phyloP scores from a whole-genome alignment of 345 rosid genomes.

The Clarkia xantiana region DNA sequence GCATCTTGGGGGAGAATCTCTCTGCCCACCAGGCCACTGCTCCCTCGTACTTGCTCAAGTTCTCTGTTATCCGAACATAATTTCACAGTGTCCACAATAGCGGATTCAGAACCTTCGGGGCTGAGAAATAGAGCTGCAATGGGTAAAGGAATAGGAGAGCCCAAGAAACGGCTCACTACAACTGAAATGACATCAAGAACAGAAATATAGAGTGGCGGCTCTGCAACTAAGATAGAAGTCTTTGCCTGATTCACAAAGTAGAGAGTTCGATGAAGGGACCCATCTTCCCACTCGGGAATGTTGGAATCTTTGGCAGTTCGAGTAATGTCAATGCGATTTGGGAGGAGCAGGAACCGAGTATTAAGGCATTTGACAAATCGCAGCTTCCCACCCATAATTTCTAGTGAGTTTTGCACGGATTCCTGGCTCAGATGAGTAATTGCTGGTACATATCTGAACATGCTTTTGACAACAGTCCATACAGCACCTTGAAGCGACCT shows the following conservation, averaged over 20 bases:
- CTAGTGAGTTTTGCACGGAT: constrained; percentile 33
- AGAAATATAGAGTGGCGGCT: constrained; percentile 67
- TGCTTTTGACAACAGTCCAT: constrained; percentile 37
- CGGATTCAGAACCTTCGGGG: constrained; percentile 69
- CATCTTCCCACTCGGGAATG: constrained; percentile 52
- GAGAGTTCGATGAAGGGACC: constrained; percentile 45
- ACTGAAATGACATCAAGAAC: constrained; percentile 60
- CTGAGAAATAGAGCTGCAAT: constrained; percentile 58
- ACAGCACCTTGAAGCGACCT: constrained; percentile 56
- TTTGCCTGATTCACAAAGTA: constrained; percentile 43
- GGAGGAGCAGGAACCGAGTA: constrained; percentile 63
- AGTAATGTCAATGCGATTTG: constrained; percentile 51
- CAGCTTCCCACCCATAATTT: constrained; percentile 43
- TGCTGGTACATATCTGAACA: constrained; percentile 18
- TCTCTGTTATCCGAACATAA: constrained; percentile 44
- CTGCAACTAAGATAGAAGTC: constrained; percentile 54
- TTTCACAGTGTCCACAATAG: constrained; percentile 36
- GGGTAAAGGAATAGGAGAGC: constrained; percentile 57
- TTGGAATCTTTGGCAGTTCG: constrained; percentile 34
- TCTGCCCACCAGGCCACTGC: constrained; percentile 40
- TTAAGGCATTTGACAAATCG: constrained; percentile 58
- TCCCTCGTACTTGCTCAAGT: constrained; percentile 20
- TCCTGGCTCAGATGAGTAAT: constrained; percentile 25
- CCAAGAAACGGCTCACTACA: constrained; percentile 70
- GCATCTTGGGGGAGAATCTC: constrained; percentile 75